These are phyloP conservation scores for Meripilus lineatus DNA, from an alignment of 1,284 basidiomycete species.

Conservation along the genomic window DNA sequence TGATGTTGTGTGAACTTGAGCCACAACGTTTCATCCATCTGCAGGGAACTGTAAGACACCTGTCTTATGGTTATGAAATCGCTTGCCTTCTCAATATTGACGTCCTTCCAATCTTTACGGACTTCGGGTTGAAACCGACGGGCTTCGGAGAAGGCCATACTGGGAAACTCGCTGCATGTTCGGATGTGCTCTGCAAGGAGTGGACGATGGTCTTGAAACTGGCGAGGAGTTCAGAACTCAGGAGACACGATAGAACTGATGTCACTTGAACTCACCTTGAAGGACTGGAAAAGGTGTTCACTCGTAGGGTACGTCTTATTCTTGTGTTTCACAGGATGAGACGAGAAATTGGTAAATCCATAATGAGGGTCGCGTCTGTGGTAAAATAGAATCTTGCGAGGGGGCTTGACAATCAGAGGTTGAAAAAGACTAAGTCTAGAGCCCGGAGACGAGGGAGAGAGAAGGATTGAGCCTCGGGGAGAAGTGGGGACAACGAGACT, in stretches of 20 bases:
- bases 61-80: background rate
- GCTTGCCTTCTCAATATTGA: conserved; percentile 54
- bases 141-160: conserved; percentile 61
- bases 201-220: conserved; percentile 55
- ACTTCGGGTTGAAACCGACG: conserved; percentile 56
- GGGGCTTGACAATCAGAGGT: too few relatives aligned
- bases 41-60: background rate
- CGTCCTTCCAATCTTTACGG: conserved; percentile 54
- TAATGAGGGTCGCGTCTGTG: conserved; percentile 57
- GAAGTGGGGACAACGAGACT: too few relatives aligned
- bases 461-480: too few relatives aligned
- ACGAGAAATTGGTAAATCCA: conserved; percentile 66
- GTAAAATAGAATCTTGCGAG: conserved; percentile 61
- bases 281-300: conserved; percentile 65
- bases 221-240: conserved; percentile 5
- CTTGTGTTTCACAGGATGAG: conserved; percentile 50
- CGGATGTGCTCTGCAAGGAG: conserved; percentile 60
- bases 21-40: conserved; percentile 60
- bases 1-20: conserved; percentile 63
- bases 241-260: too few relatives aligned
- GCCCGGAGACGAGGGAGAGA: too few relatives aligned
- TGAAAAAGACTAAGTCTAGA: background rate
- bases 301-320: conserved; percentile 60
- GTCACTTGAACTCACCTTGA: too few relatives aligned
- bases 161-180: conserved; percentile 52